Percentiles rank a stretch among this genome's conserved stretches.
Conservation (phyloP, 2,329 filamentous ascomycete genomes). For the Ophiosphaerella herpotricha region DNA sequence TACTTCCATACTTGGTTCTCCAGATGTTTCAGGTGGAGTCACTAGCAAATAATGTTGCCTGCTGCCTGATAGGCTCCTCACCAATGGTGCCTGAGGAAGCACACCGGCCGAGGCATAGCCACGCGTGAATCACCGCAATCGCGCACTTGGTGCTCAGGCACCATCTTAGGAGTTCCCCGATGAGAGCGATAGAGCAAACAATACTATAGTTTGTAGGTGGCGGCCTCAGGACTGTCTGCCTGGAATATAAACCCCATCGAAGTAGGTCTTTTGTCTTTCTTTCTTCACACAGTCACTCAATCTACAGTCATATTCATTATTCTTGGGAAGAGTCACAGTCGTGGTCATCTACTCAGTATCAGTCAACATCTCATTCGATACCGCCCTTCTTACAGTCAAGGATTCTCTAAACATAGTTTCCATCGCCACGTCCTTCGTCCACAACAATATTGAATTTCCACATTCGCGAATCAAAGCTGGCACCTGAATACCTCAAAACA, state of each 20-base stretch:
- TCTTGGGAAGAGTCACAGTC: constrained; percentile 6
- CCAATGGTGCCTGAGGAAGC: constrained; percentile 30
- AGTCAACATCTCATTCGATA: constrained; percentile 17
- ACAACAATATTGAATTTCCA: neutral
- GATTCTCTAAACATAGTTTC: constrained; percentile 4
- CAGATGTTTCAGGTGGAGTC: constrained; percentile 3
- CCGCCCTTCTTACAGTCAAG: neutral
- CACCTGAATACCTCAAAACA: constrained; percentile 13
- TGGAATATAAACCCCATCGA: constrained; percentile 34
- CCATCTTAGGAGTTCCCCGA: constrained; percentile 33
- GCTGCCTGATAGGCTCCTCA: constrained; percentile 18
- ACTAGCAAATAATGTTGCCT: constrained; percentile 24
- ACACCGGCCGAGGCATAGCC: constrained; percentile 30
- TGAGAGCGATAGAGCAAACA: constrained; percentile 18
- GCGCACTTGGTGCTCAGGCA: constrained; percentile 31
- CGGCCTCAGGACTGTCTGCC: constrained; percentile 42
- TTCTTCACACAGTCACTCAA: constrained; percentile 8
- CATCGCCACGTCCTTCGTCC: constrained; percentile 2
- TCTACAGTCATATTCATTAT: constrained; percentile 18
- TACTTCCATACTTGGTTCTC: constrained; percentile 8
- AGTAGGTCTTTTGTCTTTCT: constrained; percentile 15
- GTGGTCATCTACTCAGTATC: constrained; percentile 12
- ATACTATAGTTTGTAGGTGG: constrained; percentile 13
- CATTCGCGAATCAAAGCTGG: constrained; percentile 14
- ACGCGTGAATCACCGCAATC: constrained; percentile 37